Base-by-base conservation (phyloP, 1,284 basidiomycete genomes). In the Heterobasidion parviporum region DNA sequence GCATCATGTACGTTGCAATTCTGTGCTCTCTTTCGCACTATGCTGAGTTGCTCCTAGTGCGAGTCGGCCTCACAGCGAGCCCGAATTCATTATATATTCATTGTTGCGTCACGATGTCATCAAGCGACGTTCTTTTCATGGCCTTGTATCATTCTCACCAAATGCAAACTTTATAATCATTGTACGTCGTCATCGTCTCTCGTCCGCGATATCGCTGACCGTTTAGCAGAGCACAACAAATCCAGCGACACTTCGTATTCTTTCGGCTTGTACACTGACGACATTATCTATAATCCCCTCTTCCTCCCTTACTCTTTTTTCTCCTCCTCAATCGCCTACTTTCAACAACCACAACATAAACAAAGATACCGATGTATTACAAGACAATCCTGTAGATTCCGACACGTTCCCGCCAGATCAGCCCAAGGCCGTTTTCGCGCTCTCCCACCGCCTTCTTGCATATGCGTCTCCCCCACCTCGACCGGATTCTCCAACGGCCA, bases 371-470 rank as follows among this genome's bases (percentile, higher is more conserved):
- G 52, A 15, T 52, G 70, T 76, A 75, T 70, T 66, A 71, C 58
- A 67, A 68, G 57, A 70, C 65, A 65, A 63, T 33, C n/a, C 54
- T 59, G 61, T 75, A 68, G 64, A 68, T 53, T 46, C 52, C 15
- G 53, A 57, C 47, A 35, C 51, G 51, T 33, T 54, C 52, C 56
- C 49, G 57, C 20, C 57, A 62, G 34, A 57, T 54, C 59, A 57
- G 15, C 73, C 73, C 1, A 68, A 63, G 26, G 79, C 83, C 2
- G 69, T 85, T 8, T 88, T 81, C 63, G 74, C 84, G 6, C 73
- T 87, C 14, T 83, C 81, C 16, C 70, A 75, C 47, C 80, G 86
- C 12, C 75, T 89, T 18, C 72, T 89, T 7, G 85, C 84, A 5
- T 88, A 79, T 59, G 76, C 78, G 7, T 78, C 81, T 1, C 68